Evolutionary conservation across 202 grass and related monocot genomes (phyloP).

Genomic region (Carex arenaria): DNA sequence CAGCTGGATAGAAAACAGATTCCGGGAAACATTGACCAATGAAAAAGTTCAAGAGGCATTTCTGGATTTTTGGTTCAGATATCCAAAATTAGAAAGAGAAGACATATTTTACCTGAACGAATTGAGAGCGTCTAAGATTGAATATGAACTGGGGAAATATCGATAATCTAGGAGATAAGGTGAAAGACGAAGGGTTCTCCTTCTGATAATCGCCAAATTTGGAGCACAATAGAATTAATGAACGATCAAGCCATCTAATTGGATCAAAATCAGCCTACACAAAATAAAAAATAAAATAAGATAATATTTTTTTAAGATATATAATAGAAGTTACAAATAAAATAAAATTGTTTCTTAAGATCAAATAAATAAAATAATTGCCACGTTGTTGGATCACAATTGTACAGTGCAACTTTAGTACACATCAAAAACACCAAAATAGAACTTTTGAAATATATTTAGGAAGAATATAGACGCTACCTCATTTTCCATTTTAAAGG

Average conservation of each 20-base stretch:
- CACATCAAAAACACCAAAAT: not conserved
- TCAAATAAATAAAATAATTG: not conserved
- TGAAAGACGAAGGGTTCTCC: constrained; percentile 73
- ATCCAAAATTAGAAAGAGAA: not conserved
- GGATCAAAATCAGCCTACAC: constrained; percentile 90
- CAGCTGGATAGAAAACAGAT: not conserved
- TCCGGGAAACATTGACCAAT: not conserved
- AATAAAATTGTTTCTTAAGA: not conserved
- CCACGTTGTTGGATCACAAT: not conserved
- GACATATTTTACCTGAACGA: constrained; percentile 60
- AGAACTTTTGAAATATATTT: not conserved
- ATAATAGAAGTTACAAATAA: constrained; percentile 25
- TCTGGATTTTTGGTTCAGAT: not conserved
- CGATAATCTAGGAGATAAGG: constrained; percentile 79
- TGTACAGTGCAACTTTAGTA: not conserved
- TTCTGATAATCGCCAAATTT: constrained; percentile 98
- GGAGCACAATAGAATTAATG: constrained; percentile 74
- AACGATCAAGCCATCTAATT: constrained; percentile 87
- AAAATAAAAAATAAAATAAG: constrained; percentile 12
- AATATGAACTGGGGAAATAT: constrained; percentile 95
- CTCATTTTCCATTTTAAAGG: constrained; percentile 97
- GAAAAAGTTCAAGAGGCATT: not conserved
- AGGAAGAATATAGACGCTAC: constrained; percentile 26
- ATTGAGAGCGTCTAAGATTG: constrained; percentile 89
- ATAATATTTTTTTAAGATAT: not conserved